Evolutionary conservation across 2,329 filamentous ascomycete genomes (phyloP).

Genomic region (Talaromyces funiculosus): DNA sequence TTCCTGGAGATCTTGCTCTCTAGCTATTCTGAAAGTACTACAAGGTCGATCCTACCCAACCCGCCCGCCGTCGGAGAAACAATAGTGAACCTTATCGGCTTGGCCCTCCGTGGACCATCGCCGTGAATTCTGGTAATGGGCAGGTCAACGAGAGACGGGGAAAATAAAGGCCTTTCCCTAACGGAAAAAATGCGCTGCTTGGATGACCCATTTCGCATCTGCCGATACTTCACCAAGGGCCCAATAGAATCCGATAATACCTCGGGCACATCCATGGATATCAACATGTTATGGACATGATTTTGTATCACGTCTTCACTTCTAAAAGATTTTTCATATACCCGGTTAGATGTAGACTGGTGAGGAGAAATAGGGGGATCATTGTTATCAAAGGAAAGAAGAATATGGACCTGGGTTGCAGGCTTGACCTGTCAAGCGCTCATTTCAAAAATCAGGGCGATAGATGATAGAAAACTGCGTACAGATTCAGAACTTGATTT

Average conservation of each 20-base stretch:
- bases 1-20: no score
- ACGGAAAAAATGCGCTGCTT: background rate
- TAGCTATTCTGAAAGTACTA: background rate
- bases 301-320: background rate
- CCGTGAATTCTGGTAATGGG: background rate
- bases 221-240: background rate
- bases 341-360: background rate
- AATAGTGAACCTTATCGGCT: background rate
- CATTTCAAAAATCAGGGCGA: background rate
- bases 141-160: background rate
- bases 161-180: background rate
- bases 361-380: background rate
- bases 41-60: background rate
- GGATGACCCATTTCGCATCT: background rate
- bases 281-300: background rate
- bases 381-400: background rate
- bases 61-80: background rate
- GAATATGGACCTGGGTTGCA: background rate
- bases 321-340: no score
- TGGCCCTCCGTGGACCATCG: background rate
- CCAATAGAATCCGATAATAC: background rate
- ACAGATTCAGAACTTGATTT: background rate
- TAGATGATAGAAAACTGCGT: background rate
- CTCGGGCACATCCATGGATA: no score
- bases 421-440: background rate